Evolutionary conservation across 169 alveolate genomes (phyloP), one percentile per base, ranked within the genome.

Genomic region (Cryptosporidium parvum): DNA sequence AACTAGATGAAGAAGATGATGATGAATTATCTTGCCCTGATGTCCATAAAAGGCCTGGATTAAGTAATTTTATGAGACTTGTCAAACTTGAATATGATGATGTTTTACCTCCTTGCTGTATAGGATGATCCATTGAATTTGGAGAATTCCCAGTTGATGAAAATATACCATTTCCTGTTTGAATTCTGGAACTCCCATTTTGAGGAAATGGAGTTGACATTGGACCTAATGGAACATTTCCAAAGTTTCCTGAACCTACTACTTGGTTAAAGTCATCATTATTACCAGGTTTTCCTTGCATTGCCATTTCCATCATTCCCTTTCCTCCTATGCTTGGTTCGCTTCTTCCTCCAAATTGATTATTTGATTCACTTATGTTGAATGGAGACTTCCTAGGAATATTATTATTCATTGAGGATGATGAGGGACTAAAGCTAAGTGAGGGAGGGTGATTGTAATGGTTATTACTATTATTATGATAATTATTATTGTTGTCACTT

Each of bases 381-480:
- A 73, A 73, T 10, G 86, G 86, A 14, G 86, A 73, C 48, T 73
- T 73, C 26, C 86, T 73, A 7, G 86, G 86, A 14, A 37, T 39
- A 42, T 73, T 73, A 3, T 29, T 37, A 1, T 8, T 10, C 51
- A 48, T 48, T 14, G 72, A n/a, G 51, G 53, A 37, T n/a, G 51
- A n/a, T 31, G 72, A 37, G 12, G 72, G 48, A 10, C 51, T 29
- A 44, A 37, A 65, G 52, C 23, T 1, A 16, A 48, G 56, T 14
- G 56, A 3, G 7, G 56, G 56, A 48, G 56, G 56, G 1, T 48
- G 56, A 48, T 48, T 14, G 16, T 14, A 12, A 48, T 48, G 48
- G 48, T 9, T 42, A 42, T 9, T 42, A 12, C 48, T 42, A 42
- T 42, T 42, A 42, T 2, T 26, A 14, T 18, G 42, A 26, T 31